These are phyloP conservation scores for Wickerhamomyces silvicola DNA, from an alignment of 805 yeast species.

Conservation along the genomic window DNA sequence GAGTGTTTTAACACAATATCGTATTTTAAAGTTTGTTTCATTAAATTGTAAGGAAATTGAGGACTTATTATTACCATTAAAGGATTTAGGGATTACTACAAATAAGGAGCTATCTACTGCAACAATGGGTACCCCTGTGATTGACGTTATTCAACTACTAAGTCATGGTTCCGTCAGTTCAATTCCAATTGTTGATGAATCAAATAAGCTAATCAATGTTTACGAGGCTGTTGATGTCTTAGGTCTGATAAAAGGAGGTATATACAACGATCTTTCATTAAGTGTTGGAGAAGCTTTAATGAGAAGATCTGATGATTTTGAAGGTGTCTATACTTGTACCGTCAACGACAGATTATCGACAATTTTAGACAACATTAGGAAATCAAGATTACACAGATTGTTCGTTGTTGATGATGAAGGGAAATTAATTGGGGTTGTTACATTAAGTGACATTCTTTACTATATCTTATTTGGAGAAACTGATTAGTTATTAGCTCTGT, in stretches of 20 bases:
- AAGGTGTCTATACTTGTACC: constrained; percentile 96
- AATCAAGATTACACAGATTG: constrained; percentile 84
- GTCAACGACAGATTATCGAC: constrained; percentile 79
- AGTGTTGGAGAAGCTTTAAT: constrained; percentile 94
- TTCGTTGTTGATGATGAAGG: constrained; percentile 88
- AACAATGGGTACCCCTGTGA: constrained; percentile 85
- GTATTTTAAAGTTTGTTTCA: constrained; percentile 92
- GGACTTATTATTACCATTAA: constrained; percentile 69
- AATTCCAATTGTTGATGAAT: constrained; percentile 85
- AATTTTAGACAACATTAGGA: constrained; percentile 87
- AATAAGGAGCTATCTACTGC: constrained; percentile 61
- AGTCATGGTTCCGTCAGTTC: constrained; percentile 81
- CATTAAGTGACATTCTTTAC: constrained; percentile 83
- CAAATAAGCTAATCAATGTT: constrained; percentile 67
- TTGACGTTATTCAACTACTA: constrained; percentile 81
- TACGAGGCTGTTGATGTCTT: constrained; percentile 95
- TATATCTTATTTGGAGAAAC: constrained; percentile 68
- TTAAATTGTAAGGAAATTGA: constrained; percentile 93
- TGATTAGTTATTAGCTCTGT: too few relatives aligned
- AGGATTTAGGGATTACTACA: constrained; percentile 62
- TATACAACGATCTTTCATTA: constrained; percentile 81
- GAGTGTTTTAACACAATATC: constrained; percentile 89
- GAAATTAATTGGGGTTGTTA: constrained; percentile 71
- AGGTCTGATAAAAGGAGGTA: constrained; percentile 88
- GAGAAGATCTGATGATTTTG: constrained; percentile 92